phyloP scores from a whole-genome alignment of 169 alveolate species.

The Plasmodium gallinaceum region DNA sequence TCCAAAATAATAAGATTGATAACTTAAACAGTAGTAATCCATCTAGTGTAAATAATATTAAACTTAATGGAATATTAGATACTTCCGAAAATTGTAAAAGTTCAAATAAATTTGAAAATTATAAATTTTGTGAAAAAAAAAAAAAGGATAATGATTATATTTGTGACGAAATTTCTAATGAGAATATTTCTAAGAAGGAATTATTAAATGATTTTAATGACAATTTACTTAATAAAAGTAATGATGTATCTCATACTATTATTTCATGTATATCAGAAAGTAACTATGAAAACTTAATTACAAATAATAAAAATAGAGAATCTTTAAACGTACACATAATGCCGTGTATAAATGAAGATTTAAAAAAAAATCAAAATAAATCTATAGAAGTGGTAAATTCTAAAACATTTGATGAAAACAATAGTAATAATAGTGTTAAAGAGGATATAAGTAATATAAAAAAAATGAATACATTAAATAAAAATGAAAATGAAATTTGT shows the following conservation, averaged over 20 bases:
- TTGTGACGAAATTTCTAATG: neutral
- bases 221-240: neutral
- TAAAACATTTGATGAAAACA: neutral
- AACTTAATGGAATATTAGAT: too few relatives aligned
- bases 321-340: neutral
- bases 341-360: too few relatives aligned
- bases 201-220: neutral
- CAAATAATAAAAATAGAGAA: neutral
- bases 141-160: constrained; percentile 7
- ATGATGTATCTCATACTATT: neutral
- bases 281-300: constrained; percentile 8
- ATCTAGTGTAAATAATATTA: too few relatives aligned
- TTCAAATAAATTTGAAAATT: too few relatives aligned
- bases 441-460: neutral
- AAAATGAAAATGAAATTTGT: neutral
- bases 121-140: neutral
- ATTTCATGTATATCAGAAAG: neutral
- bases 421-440: neutral
- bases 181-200: constrained; percentile 5
- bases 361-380: neutral
- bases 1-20: too few relatives aligned
- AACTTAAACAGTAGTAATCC: too few relatives aligned
- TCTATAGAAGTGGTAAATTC: neutral
- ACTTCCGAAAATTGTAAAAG: too few relatives aligned
- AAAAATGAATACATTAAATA: neutral